These are phyloP conservation scores for Ascochyta koolunga DNA, from an alignment of 2,329 filamentous ascomycete genomes.

Conservation along the genomic window DNA sequence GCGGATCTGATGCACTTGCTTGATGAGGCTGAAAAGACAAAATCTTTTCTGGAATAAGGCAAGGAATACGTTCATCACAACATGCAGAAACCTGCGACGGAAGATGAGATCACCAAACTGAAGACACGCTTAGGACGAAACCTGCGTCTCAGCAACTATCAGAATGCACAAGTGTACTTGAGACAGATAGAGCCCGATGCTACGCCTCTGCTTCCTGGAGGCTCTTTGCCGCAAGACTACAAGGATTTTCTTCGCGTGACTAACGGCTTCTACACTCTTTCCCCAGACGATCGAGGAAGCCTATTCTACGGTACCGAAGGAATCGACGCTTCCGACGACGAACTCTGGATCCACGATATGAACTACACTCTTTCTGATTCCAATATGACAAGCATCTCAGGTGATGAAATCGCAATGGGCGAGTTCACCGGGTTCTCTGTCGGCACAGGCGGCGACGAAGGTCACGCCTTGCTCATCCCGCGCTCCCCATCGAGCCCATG, in stretches of 20 bases:
- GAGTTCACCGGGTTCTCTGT: background rate
- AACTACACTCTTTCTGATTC: background rate
- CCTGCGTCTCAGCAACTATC: too few species aligned
- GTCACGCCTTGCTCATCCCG: conserved; percentile 2
- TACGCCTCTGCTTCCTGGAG: background rate
- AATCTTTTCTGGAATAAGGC: too few species aligned
- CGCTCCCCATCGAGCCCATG: background rate
- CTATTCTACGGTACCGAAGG: background rate
- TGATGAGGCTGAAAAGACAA: too few species aligned
- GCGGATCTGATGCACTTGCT: too few species aligned
- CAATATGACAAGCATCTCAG: background rate
- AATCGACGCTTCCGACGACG: background rate
- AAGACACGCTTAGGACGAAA: too few species aligned
- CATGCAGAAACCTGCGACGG: too few species aligned
- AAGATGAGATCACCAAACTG: too few species aligned
- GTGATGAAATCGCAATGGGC: background rate
- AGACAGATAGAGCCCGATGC: background rate
- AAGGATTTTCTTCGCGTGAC: conserved; percentile 3
- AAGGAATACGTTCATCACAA: too few species aligned
- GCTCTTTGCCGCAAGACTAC: conserved; percentile 10
- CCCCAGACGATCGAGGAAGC: background rate
- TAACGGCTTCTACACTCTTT: conserved; percentile 6
- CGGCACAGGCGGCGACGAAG: conserved; percentile 12
- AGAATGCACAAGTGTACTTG: too few species aligned
- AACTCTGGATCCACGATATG: background rate